phyloP scores from a whole-genome alignment of 106 monocot genomes.

The Posidonia australis region DNA sequence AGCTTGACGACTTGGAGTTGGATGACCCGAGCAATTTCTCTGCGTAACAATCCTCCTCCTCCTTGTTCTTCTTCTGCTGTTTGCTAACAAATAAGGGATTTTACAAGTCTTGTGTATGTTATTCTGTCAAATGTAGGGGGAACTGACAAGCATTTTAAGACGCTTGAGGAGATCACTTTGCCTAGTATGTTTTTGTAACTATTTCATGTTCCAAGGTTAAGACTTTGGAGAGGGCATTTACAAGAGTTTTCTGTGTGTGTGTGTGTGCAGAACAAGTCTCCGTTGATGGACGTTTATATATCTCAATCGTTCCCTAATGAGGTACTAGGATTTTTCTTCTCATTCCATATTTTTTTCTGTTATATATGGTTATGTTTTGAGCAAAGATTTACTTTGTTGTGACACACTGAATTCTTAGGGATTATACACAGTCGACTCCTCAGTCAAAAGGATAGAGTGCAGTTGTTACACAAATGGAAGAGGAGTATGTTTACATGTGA shows the following conservation, averaged over 20 bases:
- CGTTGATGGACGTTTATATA: constrained; percentile 29
- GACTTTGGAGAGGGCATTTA: too few species aligned
- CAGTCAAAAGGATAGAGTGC: background rate
- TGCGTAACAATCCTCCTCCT: constrained; percentile 24
- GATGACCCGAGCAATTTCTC: constrained; percentile 21
- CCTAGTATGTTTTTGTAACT: constrained; percentile 22
- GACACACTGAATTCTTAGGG: constrained; percentile 8
- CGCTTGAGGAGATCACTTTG: constrained; percentile 60
- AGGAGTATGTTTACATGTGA: constrained; percentile 32
- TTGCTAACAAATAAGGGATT: background rate
- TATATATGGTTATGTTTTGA: background rate
- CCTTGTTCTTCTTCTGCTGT: background rate
- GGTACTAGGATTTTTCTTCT: constrained; percentile 14
- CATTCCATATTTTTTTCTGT: background rate
- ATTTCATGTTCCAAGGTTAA: background rate
- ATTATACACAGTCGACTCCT: constrained; percentile 17
- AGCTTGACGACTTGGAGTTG: constrained; percentile 65
- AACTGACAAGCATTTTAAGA: constrained; percentile 44
- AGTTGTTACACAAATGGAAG: constrained; percentile 26
- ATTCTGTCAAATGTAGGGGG: constrained; percentile 22
- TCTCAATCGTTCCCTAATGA: constrained; percentile 33
- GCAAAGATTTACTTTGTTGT: background rate
- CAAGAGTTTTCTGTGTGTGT: background rate
- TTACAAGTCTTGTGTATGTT: background rate
- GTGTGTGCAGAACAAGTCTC: constrained; percentile 31